Conservation (phyloP, 1,284 basidiomycete species). For the Neolentinus lepideus region DNA sequence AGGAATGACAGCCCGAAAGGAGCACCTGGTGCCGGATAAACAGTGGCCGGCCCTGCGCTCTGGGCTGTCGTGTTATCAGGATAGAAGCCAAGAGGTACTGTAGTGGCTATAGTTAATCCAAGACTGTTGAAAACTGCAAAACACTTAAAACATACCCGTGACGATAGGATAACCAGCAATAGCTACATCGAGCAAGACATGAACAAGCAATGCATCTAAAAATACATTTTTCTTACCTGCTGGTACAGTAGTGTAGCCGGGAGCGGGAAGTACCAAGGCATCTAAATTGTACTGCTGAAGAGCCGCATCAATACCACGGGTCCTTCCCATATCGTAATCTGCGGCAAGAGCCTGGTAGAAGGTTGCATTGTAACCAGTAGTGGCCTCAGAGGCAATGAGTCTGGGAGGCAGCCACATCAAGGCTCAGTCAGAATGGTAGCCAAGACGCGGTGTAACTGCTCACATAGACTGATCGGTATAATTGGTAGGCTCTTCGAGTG, state of each 20-base stretch:
- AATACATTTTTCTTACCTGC: slow-evolving; percentile 20
- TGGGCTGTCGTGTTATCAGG: slow-evolving; percentile 34
- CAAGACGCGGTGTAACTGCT: slow-evolving; percentile 8
- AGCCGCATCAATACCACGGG: slow-evolving; percentile 51
- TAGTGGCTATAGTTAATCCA: not conserved
- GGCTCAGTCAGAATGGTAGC: not conserved
- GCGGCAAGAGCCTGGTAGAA: slow-evolving; percentile 43
- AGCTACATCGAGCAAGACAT: slow-evolving; percentile 22
- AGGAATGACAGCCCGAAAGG: slow-evolving; percentile 62
- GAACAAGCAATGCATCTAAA: slow-evolving; percentile 5
- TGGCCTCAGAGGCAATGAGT: slow-evolving; percentile 40
- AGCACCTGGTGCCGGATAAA: slow-evolving; percentile 49
- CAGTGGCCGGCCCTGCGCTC: slow-evolving; percentile 18
- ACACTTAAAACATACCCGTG: not conserved
- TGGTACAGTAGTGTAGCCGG: slow-evolving; percentile 38
- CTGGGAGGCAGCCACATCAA: slow-evolving; percentile 18
- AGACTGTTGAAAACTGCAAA: not conserved
- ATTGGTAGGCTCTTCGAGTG: slow-evolving; percentile 40
- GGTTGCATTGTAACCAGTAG: slow-evolving; percentile 35
- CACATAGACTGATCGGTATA: slow-evolving; percentile 41
- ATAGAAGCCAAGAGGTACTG: slow-evolving; percentile 57
- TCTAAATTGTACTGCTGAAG: slow-evolving; percentile 44
- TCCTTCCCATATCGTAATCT: slow-evolving; percentile 44
- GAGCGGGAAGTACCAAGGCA: slow-evolving; percentile 49
- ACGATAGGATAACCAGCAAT: slow-evolving; percentile 46